Base-by-base conservation (phyloP, 2,329 filamentous ascomycete species). In the Penicillium verrucosum region DNA sequence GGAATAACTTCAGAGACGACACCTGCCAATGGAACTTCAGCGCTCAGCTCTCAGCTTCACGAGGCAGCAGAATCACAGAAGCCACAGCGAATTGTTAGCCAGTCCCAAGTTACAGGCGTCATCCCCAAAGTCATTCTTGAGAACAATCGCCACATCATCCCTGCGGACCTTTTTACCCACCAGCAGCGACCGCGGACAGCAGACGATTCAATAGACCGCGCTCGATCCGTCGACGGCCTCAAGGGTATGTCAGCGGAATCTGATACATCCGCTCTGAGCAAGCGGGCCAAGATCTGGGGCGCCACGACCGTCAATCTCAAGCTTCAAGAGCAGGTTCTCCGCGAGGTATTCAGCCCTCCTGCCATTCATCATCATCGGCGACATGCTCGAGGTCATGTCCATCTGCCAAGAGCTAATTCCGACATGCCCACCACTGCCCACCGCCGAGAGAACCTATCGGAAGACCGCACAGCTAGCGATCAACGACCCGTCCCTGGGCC, bases 121-220 rank as follows among this genome's bases (percentile, higher is more conserved):
- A 85, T 96, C 30, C 92, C 93, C 2, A 93, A 94, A 40, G 93
- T 97, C 45, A 91, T 94, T 0, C 91, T 97, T 59, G 90, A 93
- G 68, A 92, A 97, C 71, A 97, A 97, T 70, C 85, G 89, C 62
- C 93, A 97, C 70, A 96, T 97, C 57, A 86, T 97, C 41, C 93
- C 93, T 1, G 86, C 90, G 44, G 90, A 89, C 66, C 81, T 97
- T 29, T 88, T 97, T 48, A 85, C 86, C 52, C 81, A 87, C 18
- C 80, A 85, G 32, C 80, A 74, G 50, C 65, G 74, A 56, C 71
- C 74, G n/a, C 67, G 68, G 30, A 72, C 72, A 21, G 65, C 70
- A 6, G 70, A 75, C 56, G 70, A 68, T 40, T 60, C 64, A 7
- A 53, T 64, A 12, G 52, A 47, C 25, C 60, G 64, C 29, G 59